phyloP scores from a whole-genome alignment of 768 basidiomycete species.

The Flagelloscypha sp. region DNA sequence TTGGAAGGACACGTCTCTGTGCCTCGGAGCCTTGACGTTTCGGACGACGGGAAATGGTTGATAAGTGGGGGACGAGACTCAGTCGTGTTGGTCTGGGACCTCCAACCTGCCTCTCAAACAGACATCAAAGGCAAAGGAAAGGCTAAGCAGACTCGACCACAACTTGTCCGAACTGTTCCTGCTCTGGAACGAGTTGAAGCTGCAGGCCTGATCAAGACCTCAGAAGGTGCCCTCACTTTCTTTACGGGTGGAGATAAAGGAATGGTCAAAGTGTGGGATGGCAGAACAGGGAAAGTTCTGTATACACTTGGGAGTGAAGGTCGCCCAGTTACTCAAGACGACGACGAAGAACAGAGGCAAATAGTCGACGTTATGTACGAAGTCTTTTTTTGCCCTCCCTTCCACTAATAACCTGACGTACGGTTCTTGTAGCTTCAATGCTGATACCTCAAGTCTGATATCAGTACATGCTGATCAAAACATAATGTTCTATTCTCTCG shows the following conservation, averaged over 20 bases:
- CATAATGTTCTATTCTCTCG: slow-evolving; percentile 81
- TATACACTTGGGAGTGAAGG: slow-evolving; percentile 49
- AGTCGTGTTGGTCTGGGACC: slow-evolving; percentile 89
- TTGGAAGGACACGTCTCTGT: slow-evolving; percentile 95
- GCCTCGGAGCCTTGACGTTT: slow-evolving; percentile 82
- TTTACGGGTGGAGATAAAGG: slow-evolving; percentile 94
- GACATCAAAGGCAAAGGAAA: slow-evolving; percentile 39
- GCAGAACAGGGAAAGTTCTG: slow-evolving; percentile 50
- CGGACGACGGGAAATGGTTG: slow-evolving; percentile 80
- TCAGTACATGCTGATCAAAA: slow-evolving; percentile 96
- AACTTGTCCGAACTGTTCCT: slow-evolving; percentile 71
- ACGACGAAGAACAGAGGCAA: slow-evolving; percentile 75
- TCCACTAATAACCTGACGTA: slow-evolving; percentile 13
- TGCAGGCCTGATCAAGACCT: slow-evolving; percentile 61
- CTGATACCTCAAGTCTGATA: slow-evolving; percentile 53
- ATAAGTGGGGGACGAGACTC: slow-evolving; percentile 90
- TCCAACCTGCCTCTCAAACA: slow-evolving; percentile 25
- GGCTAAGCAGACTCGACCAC: slow-evolving; percentile 40
- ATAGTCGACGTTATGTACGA: slow-evolving; percentile 79
- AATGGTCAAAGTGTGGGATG: slow-evolving; percentile 79
- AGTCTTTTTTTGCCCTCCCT: slow-evolving; percentile 1
- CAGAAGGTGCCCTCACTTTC: slow-evolving; percentile 44
- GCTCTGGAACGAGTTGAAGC: slow-evolving; percentile 83
- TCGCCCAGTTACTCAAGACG: slow-evolving; percentile 36
- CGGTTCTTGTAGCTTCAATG: slow-evolving; percentile 52